Percentiles rank a stretch among this genome's conserved stretches.
Conservation (phyloP, 768 basidiomycete species). For the Leucogyrophana mollusca region DNA sequence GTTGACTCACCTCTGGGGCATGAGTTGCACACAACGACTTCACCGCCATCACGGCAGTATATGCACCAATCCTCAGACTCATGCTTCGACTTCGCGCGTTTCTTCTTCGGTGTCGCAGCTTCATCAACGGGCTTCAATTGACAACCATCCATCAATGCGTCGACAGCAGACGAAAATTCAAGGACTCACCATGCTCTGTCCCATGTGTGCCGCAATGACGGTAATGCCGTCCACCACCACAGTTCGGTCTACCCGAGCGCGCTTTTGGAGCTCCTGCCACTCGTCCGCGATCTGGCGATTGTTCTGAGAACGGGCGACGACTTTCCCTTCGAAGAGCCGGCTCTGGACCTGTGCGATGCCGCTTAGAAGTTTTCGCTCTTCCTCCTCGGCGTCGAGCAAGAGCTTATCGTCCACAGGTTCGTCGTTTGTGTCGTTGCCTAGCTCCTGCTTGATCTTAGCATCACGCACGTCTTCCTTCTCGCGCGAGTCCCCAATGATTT, state of each 20-base stretch:
- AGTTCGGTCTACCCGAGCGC: slow-evolving; percentile 39
- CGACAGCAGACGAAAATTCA: not conserved
- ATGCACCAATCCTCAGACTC: slow-evolving; percentile 61
- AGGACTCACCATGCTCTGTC: slow-evolving; percentile 23
- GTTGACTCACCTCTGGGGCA: slow-evolving; percentile 55
- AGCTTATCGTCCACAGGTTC: slow-evolving; percentile 23
- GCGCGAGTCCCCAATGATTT: slow-evolving; percentile 47
- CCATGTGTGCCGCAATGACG: slow-evolving; percentile 29
- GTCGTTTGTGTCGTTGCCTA: slow-evolving; percentile 15
- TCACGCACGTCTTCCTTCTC: slow-evolving; percentile 41
- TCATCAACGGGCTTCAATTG: slow-evolving; percentile 12
- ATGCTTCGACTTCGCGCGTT: slow-evolving; percentile 34
- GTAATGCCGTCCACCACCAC: slow-evolving; percentile 37
- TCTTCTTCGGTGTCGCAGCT: slow-evolving; percentile 20
- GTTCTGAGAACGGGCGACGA: slow-evolving; percentile 32
- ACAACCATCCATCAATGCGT: slow-evolving; percentile 21
- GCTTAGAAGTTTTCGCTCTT: slow-evolving; percentile 47
- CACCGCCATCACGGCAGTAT: slow-evolving; percentile 58
- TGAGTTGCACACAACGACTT: slow-evolving; percentile 42
- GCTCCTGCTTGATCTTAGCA: slow-evolving; percentile 44
- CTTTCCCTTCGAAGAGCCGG: slow-evolving; percentile 55
- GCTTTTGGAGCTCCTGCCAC: slow-evolving; percentile 47
- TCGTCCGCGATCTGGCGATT: slow-evolving; percentile 44
- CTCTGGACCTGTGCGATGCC: slow-evolving; percentile 61
- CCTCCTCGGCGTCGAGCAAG: slow-evolving; percentile 47